Percentiles rank a stretch among this genome's conserved stretches.
Evolutionary conservation across 768 basidiomycete genomes (phyloP).

Genomic region (Phanerochaete carnosa): DNA sequence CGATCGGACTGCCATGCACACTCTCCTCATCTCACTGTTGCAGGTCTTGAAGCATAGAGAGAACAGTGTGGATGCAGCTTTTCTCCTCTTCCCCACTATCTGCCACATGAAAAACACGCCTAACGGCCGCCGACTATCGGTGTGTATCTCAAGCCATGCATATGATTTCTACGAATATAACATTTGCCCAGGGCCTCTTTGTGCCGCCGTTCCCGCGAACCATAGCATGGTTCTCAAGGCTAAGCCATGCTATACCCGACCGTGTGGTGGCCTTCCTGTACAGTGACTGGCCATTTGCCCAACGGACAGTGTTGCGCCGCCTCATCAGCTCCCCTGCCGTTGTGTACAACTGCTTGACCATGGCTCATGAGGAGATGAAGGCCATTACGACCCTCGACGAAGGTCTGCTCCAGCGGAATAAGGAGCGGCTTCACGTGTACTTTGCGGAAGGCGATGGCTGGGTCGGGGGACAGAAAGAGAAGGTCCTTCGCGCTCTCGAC

Average conservation of each 20-base stretch:
- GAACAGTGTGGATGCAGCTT: constrained; percentile 36
- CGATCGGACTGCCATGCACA: constrained; percentile 9
- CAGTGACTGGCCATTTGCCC: constrained; percentile 46
- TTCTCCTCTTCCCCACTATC: constrained; percentile 71
- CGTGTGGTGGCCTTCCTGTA: constrained; percentile 42
- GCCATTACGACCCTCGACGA: constrained; percentile 52
- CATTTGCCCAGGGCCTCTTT: constrained; percentile 42
- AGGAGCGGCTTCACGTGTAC: constrained; percentile 46
- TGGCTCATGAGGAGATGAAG: constrained; percentile 71
- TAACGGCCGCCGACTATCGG: constrained; percentile 57
- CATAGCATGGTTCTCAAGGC: constrained; percentile 41
- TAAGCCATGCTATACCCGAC: constrained; percentile 37
- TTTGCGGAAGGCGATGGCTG: constrained; percentile 65
- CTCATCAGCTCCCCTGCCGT: constrained; percentile 50
- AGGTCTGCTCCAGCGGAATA: constrained; percentile 34
- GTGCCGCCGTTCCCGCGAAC: constrained; percentile 41
- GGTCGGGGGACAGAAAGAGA: constrained; percentile 57
- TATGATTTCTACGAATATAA: neutral
- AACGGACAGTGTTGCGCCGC: constrained; percentile 42
- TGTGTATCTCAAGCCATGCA: constrained; percentile 28
- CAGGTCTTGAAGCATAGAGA: constrained; percentile 52
- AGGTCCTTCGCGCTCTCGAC: constrained; percentile 39
- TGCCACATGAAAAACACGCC: constrained; percentile 60
- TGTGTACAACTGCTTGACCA: constrained; percentile 51
- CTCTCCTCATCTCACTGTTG: neutral